A percentile compares a stretch with the other conserved stretches of the same genome.
These are phyloP conservation scores for Diaporthe caulivora DNA, from an alignment of 2,329 filamentous ascomycete genomes.

Conservation along the genomic window DNA sequence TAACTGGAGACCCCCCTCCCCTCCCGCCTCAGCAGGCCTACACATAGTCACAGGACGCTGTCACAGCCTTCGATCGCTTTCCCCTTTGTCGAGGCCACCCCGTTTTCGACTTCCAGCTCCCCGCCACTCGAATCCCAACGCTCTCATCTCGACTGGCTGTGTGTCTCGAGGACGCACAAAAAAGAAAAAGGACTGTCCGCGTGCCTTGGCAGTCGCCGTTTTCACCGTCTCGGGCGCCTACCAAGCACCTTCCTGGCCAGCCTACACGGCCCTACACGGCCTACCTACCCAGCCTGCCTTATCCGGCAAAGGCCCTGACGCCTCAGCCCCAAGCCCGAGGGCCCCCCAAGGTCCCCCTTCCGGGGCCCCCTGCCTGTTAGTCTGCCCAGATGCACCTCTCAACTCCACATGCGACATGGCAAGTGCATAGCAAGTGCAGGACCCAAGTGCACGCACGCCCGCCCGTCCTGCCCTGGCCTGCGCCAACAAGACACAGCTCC, in stretches of 20 bases:
- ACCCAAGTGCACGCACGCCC: neutral
- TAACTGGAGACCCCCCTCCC: slow-evolving; percentile 14
- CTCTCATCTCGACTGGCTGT: slow-evolving; percentile 2
- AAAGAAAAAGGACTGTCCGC: neutral
- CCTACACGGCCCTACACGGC: neutral
- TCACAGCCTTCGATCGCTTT: slow-evolving; percentile 25
- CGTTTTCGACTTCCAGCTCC: slow-evolving; percentile 28
- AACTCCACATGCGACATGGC: slow-evolving; percentile 27
- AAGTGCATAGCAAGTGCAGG: neutral
- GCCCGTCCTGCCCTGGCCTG: slow-evolving; percentile 25
- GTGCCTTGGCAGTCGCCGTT: slow-evolving; percentile 10
- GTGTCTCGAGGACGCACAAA: slow-evolving; percentile 14
- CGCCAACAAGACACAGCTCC: slow-evolving; percentile 25
- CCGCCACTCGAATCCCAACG: neutral
- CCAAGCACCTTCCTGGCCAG: neutral
- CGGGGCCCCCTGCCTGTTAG: slow-evolving; percentile 36
- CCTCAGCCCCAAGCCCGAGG: slow-evolving; percentile 22
- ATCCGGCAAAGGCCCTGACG: slow-evolving; percentile 35
- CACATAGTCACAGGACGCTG: slow-evolving; percentile 31
- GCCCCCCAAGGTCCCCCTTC: neutral
- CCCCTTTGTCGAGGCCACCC: slow-evolving; percentile 30
- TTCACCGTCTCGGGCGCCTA: slow-evolving; percentile 7
- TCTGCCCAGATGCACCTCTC: slow-evolving; percentile 3
- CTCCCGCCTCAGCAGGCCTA: neutral
- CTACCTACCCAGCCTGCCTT: slow-evolving; percentile 29